Percentiles rank a stretch among this genome's conserved stretches.
phyloP scores from a whole-genome alignment of 371 early-diverging fungal species.

The Thermomucor indicae-seudaticae region DNA sequence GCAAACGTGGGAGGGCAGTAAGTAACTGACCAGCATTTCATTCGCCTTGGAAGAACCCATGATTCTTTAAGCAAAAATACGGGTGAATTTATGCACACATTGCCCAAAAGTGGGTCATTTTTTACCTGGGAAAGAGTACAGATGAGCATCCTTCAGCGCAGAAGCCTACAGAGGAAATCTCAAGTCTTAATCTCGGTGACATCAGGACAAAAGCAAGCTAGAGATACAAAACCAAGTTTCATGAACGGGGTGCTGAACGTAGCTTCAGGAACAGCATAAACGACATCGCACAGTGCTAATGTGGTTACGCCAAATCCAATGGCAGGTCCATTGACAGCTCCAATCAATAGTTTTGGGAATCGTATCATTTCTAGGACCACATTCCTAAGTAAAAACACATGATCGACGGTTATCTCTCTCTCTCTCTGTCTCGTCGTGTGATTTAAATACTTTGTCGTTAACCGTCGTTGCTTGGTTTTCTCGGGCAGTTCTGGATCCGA shows the following conservation, averaged over 20 bases:
- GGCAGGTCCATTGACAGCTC: conserved; percentile 68
- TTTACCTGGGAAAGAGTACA: conserved; percentile 53
- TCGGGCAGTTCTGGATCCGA: conserved; percentile 25
- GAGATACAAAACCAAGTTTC: conserved; percentile 50
- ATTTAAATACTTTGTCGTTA: conserved; percentile 13
- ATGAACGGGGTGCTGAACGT: conserved; percentile 69
- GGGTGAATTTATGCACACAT: neutral
- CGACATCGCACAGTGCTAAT: conserved; percentile 65
- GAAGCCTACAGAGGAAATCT: conserved; percentile 41
- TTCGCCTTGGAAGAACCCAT: conserved; percentile 60
- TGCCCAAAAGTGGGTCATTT: neutral
- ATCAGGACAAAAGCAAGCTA: neutral
- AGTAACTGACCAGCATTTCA: conserved; percentile 57
- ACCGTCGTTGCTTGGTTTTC: conserved; percentile 22
- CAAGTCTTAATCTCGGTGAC: too few species aligned
- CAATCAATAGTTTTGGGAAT: conserved; percentile 71
- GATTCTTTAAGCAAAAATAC: conserved; percentile 22
- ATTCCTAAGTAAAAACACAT: conserved; percentile 37
- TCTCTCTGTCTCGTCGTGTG: too few species aligned
- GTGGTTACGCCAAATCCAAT: conserved; percentile 71
- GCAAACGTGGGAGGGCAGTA: too few species aligned
- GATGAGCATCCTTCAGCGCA: conserved; percentile 69
- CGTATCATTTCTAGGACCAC: conserved; percentile 56
- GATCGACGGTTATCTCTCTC: too few species aligned
- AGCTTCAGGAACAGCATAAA: conserved; percentile 60